Evolutionary conservation across 1,139 yeast genomes (phyloP).

Genomic region (Geotrichum australiense): DNA sequence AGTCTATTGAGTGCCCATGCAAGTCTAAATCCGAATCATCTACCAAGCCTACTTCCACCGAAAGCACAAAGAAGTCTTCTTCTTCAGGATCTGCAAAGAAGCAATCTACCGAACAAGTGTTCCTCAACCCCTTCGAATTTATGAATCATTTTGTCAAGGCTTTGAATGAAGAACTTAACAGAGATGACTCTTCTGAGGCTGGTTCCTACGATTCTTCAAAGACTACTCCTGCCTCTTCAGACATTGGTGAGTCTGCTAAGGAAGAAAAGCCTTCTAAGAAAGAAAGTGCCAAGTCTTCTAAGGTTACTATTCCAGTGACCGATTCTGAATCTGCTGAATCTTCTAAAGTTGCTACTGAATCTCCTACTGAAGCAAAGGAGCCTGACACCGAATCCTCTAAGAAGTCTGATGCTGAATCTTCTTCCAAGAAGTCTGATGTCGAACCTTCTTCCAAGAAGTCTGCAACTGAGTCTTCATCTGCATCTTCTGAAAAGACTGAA

Average conservation of each 20-base stretch:
- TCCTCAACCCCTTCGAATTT: too few relatives aligned
- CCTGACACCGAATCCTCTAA: background rate
- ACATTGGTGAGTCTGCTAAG: too few relatives aligned
- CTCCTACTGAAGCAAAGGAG: background rate
- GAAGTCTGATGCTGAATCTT: background rate
- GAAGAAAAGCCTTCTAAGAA: too few relatives aligned
- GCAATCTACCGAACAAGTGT: too few relatives aligned
- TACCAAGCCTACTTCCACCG: background rate
- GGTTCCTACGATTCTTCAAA: too few relatives aligned
- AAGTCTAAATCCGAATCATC: background rate
- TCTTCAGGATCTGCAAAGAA: too few relatives aligned
- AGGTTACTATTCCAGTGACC: background rate
- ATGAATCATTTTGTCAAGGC: too few relatives aligned
- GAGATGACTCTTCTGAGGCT: too few relatives aligned
- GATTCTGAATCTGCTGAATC: background rate
- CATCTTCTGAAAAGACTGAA: background rate
- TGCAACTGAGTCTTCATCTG: background rate
- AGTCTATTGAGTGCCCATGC: constrained; percentile 1
- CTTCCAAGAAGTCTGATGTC: background rate
- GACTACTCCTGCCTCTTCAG: too few relatives aligned
- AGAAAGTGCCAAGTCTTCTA: background rate
- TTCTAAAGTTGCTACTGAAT: background rate
- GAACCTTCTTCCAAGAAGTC: background rate
- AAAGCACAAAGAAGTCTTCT: too few relatives aligned
- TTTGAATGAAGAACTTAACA: too few relatives aligned